Conservation (phyloP, 1,284 basidiomycete species). For the Tylopilus orsonianus region DNA sequence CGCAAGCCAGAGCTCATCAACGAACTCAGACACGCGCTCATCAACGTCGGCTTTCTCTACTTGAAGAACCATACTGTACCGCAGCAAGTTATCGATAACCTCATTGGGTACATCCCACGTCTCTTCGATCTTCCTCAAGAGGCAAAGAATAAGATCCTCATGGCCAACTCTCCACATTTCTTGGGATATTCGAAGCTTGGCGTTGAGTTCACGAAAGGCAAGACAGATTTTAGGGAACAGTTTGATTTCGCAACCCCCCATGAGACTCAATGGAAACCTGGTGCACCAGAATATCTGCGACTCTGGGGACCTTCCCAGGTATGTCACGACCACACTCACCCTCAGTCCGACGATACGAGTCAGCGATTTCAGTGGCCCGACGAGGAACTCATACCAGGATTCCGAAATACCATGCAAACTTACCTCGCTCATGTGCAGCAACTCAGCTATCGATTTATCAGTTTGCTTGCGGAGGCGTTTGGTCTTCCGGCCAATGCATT, state of each 20-base stretch:
- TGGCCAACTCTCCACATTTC: slow-evolving; percentile 43
- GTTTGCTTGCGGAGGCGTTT: slow-evolving; percentile 32
- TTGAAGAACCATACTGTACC: slow-evolving; percentile 47
- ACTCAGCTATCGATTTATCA: slow-evolving; percentile 30
- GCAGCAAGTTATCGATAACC: slow-evolving; percentile 27
- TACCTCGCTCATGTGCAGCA: slow-evolving; percentile 28
- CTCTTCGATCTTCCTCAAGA: slow-evolving; percentile 40
- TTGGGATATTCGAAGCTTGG: slow-evolving; percentile 41
- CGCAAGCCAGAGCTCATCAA: slow-evolving; percentile 43
- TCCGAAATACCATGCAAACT: slow-evolving; percentile 31
- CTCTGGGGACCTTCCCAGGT: slow-evolving; percentile 43
- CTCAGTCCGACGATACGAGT: not conserved
- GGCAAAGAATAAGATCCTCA: slow-evolving; percentile 36
- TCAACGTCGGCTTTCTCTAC: slow-evolving; percentile 57
- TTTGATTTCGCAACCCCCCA: slow-evolving; percentile 42
- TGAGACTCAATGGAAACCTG: slow-evolving; percentile 36
- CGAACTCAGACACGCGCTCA: slow-evolving; percentile 50
- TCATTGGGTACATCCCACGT: slow-evolving; percentile 33
- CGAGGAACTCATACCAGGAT: slow-evolving; percentile 39
- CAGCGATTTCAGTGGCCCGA: slow-evolving; percentile 37
- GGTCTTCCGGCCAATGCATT: slow-evolving; percentile 33
- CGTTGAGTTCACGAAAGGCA: slow-evolving; percentile 39
- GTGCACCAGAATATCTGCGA: slow-evolving; percentile 39
- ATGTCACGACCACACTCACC: not conserved
- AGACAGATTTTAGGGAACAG: slow-evolving; percentile 38